Conservation (phyloP, 2,329 filamentous ascomycete species). For the Ophiostoma quercus region DNA sequence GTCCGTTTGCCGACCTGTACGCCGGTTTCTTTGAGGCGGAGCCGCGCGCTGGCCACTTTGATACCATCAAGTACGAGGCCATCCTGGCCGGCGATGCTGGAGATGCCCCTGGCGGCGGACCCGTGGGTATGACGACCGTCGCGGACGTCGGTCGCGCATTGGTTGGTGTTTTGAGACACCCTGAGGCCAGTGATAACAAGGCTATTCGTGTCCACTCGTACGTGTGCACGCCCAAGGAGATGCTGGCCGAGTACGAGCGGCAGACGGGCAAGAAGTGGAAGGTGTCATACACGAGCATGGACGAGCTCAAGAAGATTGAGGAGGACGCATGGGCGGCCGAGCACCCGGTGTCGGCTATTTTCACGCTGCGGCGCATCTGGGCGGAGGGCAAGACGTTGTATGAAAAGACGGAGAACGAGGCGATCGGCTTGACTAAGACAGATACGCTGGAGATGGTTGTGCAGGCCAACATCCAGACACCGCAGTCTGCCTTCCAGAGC, state of each 20-base stretch:
- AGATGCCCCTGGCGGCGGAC: neutral
- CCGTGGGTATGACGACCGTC: constrained; percentile 23
- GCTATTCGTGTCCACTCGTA: constrained; percentile 23
- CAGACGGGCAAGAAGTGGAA: constrained; percentile 23
- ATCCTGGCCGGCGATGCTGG: constrained; percentile 14
- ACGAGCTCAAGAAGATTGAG: constrained; percentile 20
- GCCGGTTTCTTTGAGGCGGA: constrained; percentile 20
- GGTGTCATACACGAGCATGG: constrained; percentile 20
- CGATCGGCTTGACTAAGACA: constrained; percentile 36
- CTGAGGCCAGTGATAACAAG: constrained; percentile 20
- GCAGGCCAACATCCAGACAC: constrained; percentile 16
- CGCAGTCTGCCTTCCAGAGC: constrained; percentile 23
- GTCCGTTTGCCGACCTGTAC: constrained; percentile 25
- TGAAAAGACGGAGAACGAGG: constrained; percentile 48
- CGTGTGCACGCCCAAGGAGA: constrained; percentile 17
- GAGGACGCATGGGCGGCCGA: constrained; percentile 17
- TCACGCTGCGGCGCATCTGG: constrained; percentile 25
- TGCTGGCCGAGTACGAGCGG: constrained; percentile 24
- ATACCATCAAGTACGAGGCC: constrained; percentile 12
- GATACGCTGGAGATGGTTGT: constrained; percentile 24
- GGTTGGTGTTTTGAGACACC: constrained; percentile 19
- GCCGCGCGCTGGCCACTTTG: constrained; percentile 22
- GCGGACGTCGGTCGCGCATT: constrained; percentile 23
- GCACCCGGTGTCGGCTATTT: constrained; percentile 21
- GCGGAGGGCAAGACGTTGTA: constrained; percentile 47